A percentile compares a stretch with the other conserved stretches of the same genome.
Evolutionary conservation across 2,329 filamentous ascomycete species (phyloP).

Genomic region (Talaromyces verruculosus): DNA sequence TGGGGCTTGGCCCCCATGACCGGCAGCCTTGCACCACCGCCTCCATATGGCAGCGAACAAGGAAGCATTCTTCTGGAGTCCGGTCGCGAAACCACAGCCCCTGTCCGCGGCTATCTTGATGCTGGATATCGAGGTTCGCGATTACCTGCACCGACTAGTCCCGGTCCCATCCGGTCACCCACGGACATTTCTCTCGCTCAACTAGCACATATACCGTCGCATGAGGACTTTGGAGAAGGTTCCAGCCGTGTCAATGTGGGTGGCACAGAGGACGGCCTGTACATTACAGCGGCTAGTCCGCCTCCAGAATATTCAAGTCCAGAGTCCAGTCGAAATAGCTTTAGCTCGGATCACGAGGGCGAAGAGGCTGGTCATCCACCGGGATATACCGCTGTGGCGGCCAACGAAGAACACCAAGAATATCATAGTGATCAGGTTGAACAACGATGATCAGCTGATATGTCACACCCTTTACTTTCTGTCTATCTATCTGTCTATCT

Average conservation of each 20-base stretch:
- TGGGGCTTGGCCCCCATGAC: slow-evolving; percentile 97
- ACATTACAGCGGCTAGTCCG: slow-evolving; percentile 30
- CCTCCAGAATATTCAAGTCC: slow-evolving; percentile 57
- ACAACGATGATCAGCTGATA: slow-evolving; percentile 12
- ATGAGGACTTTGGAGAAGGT: slow-evolving; percentile 71
- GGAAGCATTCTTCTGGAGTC: slow-evolving; percentile 92
- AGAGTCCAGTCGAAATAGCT: slow-evolving; percentile 54
- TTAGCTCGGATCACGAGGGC: slow-evolving; percentile 38
- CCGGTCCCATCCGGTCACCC: slow-evolving; percentile 83
- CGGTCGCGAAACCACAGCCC: slow-evolving; percentile 60
- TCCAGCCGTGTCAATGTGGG: slow-evolving; percentile 51
- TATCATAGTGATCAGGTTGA: slow-evolving; percentile 18
- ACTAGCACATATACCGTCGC: slow-evolving; percentile 67
- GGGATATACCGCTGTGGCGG: slow-evolving; percentile 74
- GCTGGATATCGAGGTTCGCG: slow-evolving; percentile 76
- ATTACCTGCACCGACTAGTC: slow-evolving; percentile 71
- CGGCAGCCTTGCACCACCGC: slow-evolving; percentile 88
- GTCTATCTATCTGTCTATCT: not conserved
- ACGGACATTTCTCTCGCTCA: slow-evolving; percentile 95
- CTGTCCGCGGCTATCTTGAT: slow-evolving; percentile 48
- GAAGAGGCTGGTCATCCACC: slow-evolving; percentile 65
- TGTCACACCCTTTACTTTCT: not conserved
- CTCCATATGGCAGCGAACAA: slow-evolving; percentile 94
- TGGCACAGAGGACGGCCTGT: slow-evolving; percentile 26
- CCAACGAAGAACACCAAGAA: slow-evolving; percentile 16